phyloP scores from a whole-genome alignment of 2,329 filamentous ascomycete genomes.

The Orbilia ellipsospora region DNA sequence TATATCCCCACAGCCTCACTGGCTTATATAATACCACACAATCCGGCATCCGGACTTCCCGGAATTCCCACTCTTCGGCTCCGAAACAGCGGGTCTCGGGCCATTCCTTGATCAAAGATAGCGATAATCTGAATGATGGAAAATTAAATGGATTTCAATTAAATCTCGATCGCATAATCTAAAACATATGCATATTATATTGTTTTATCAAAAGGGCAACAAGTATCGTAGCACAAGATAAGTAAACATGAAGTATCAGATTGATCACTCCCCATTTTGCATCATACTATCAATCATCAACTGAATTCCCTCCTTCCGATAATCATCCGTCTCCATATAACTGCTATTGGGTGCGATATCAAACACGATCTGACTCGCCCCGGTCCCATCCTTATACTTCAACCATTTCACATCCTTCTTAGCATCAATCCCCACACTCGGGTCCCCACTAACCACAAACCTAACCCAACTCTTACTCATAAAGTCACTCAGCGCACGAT shows the following conservation, averaged over 20 bases:
- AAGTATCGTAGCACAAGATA: too few relatives aligned
- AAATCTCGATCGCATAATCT: too few relatives aligned
- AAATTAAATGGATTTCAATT: too few relatives aligned
- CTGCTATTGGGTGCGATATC: conserved; percentile 59
- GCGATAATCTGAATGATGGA: neutral
- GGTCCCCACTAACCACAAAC: conserved; percentile 8
- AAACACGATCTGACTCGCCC: conserved; percentile 60
- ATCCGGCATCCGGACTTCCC: neutral
- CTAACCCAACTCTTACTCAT: conserved; percentile 35
- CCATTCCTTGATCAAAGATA: neutral
- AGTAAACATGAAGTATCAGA: neutral
- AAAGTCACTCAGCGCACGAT: neutral
- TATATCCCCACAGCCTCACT: neutral
- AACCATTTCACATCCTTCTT: conserved; percentile 59
- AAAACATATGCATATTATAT: too few relatives aligned
- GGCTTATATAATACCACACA: neutral
- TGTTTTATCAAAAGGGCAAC: too few relatives aligned
- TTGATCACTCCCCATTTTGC: conserved; percentile 11
- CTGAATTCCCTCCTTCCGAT: conserved; percentile 60
- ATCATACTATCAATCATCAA: conserved; percentile 58
- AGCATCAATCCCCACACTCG: neutral
- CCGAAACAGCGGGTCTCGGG: neutral
- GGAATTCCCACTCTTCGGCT: neutral
- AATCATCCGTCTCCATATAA: conserved; percentile 61
- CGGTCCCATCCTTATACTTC: conserved; percentile 59